Conservation (phyloP, 179 eudicot genomes). For the Dionaea muscipula region DNA sequence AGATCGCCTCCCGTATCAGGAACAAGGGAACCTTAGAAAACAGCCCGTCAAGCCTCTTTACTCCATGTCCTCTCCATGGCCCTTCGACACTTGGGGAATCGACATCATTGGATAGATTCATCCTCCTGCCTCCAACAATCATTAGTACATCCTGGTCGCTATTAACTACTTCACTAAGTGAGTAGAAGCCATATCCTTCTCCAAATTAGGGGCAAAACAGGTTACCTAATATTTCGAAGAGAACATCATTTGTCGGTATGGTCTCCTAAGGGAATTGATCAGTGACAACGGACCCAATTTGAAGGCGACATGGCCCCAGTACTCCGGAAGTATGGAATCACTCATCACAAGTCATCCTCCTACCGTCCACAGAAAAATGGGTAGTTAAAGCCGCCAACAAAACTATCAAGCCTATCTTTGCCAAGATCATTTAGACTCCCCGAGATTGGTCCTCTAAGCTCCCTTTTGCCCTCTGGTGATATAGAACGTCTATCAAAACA, state of each 20-base stretch:
- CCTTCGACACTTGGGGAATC: too few species aligned
- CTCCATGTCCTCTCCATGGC: too few species aligned
- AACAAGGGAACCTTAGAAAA: too few species aligned
- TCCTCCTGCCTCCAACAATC: background rate
- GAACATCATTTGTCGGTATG: too few species aligned
- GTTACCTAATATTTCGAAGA: too few species aligned
- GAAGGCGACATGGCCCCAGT: too few species aligned
- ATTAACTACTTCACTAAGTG: too few species aligned
- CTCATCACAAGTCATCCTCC: background rate
- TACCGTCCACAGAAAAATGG: conserved; percentile 1
- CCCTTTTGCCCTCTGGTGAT: conserved; percentile 5
- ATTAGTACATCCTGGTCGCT: background rate
- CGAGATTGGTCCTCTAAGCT: too few species aligned
- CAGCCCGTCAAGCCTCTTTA: background rate
- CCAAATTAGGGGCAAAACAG: background rate
- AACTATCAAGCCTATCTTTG: background rate
- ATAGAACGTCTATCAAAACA: background rate
- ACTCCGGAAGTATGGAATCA: background rate
- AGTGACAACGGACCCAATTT: background rate
- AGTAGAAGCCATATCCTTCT: background rate
- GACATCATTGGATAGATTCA: background rate
- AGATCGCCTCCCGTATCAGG: too few species aligned
- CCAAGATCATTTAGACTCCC: background rate
- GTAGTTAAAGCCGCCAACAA: too few species aligned
- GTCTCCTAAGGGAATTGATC: background rate